A percentile compares a stretch with the other conserved stretches of the same genome.
phyloP scores from a whole-genome alignment of 2,329 filamentous ascomycete species.

The Mariannaea sp. region DNA sequence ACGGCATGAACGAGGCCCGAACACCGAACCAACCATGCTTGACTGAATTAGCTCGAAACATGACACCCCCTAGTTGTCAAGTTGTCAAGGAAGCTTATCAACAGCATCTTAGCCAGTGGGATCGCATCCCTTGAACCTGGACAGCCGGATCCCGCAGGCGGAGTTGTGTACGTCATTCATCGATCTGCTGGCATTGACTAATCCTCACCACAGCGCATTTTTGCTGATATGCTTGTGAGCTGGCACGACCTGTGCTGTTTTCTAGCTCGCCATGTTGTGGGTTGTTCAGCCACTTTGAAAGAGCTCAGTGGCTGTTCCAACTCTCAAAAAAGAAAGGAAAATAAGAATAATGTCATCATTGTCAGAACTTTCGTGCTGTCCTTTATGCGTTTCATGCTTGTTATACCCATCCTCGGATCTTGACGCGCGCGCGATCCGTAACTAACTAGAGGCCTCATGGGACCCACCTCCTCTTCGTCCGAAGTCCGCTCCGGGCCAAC shows the following conservation, averaged over 20 bases:
- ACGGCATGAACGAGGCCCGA: conserved; percentile 12
- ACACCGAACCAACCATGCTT: conserved; percentile 1
- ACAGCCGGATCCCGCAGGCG: neutral
- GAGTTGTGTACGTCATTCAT: conserved; percentile 14
- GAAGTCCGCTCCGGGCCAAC: conserved; percentile 12
- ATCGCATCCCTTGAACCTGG: neutral
- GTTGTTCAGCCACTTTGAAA: too few species aligned
- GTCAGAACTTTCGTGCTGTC: neutral
- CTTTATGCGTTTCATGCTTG: neutral
- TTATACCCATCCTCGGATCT: too few species aligned
- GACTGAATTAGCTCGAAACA: neutral
- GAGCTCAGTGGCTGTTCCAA: too few species aligned
- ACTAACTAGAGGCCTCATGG: too few species aligned
- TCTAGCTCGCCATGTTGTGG: neutral
- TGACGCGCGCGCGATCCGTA: too few species aligned
- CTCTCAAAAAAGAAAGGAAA: neutral
- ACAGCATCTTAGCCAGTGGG: neutral
- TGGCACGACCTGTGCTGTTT: neutral
- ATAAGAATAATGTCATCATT: neutral
- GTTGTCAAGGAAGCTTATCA: conserved; percentile 14
- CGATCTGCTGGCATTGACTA: conserved; percentile 7
- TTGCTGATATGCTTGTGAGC: neutral
- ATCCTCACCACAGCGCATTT: too few species aligned
- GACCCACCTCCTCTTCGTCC: conserved; percentile 9
- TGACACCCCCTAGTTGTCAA: neutral